phyloP scores from a whole-genome alignment of 1,284 basidiomycete species.

The Sphaerobolus stellatus region DNA sequence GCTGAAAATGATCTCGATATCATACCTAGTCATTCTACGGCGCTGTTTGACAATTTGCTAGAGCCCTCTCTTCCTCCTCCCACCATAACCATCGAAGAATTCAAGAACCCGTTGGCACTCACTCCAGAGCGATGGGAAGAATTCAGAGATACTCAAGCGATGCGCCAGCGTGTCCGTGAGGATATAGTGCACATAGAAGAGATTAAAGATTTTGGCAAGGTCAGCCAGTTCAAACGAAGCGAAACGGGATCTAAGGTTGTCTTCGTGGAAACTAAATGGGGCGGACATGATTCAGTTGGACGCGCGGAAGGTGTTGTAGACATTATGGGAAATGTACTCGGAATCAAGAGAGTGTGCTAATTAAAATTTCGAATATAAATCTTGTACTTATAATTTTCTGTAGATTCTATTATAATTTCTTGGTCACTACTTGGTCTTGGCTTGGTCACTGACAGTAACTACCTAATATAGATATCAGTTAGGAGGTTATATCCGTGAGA shows the following conservation, averaged over 20 bases:
- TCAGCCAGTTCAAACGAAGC: constrained; percentile 16
- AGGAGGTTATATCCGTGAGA: not conserved
- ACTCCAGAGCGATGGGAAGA: constrained; percentile 5
- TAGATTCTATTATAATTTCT: not conserved
- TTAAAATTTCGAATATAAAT: not conserved
- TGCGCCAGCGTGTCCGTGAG: not conserved
- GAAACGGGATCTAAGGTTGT: constrained; percentile 46
- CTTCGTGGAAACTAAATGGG: constrained; percentile 61
- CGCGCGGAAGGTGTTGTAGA: constrained; percentile 73
- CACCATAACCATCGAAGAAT: constrained; percentile 23
- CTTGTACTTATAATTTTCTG: not conserved
- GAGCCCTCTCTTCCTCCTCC: constrained; percentile 58
- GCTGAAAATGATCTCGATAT: constrained; percentile 83
- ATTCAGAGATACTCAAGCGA: not conserved
- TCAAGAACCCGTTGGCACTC: not conserved
- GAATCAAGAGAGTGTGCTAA: not conserved
- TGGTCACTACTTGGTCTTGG: not conserved
- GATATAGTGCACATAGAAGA: constrained; percentile 45
- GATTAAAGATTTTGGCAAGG: constrained; percentile 51
- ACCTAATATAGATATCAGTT: not conserved
- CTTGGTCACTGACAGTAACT: too few relatives aligned
- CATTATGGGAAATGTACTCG: constrained; percentile 41
- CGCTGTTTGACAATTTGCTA: constrained; percentile 69
- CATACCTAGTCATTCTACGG: constrained; percentile 71
- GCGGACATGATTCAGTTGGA: constrained; percentile 66